phyloP scores from a whole-genome alignment of 1,284 basidiomycete genomes.

The Neolentinus lepideus region DNA sequence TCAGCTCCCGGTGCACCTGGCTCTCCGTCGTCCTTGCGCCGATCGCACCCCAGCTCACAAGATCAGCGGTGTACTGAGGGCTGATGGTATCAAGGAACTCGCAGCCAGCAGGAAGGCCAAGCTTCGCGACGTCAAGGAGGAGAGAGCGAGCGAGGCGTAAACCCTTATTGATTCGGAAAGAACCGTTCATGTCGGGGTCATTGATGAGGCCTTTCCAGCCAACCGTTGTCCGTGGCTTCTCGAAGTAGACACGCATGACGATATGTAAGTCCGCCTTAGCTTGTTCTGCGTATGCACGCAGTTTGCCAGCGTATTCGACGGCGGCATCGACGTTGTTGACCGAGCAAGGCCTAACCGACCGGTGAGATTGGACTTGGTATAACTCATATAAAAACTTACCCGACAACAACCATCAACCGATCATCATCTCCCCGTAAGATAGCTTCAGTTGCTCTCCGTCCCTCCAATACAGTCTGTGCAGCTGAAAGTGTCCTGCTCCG shows the following conservation, averaged over 20 bases:
- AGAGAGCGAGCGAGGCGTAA: constrained; percentile 87
- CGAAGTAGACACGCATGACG: constrained; percentile 96
- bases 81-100: constrained; percentile 87
- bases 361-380: constrained; percentile 1
- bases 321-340: constrained; percentile 86
- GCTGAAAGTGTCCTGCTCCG: constrained; percentile 53
- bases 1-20: constrained; percentile 89
- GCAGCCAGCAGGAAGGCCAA: constrained; percentile 83
- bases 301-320: constrained; percentile 74
- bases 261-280: constrained; percentile 88
- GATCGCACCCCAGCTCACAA: constrained; percentile 97
- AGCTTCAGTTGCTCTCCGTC: constrained; percentile 73
- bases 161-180: constrained; percentile 95
- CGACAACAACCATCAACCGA: constrained; percentile 82
- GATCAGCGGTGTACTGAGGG: constrained; percentile 94
- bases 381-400: constrained; percentile 37
- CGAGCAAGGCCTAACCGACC: constrained; percentile 71
- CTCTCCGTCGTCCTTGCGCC: constrained; percentile 95
- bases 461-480: constrained; percentile 80
- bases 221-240: constrained; percentile 93
- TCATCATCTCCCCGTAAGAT: constrained; percentile 84
- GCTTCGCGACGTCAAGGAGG: constrained; percentile 80
- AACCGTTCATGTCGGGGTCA: constrained; percentile 81
- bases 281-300: constrained; percentile 75
- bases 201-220: constrained; percentile 99